A percentile compares a stretch with the other conserved stretches of the same genome.
phyloP scores from a whole-genome alignment of 2,329 filamentous ascomycete genomes.

The Anthostomella pinea region DNA sequence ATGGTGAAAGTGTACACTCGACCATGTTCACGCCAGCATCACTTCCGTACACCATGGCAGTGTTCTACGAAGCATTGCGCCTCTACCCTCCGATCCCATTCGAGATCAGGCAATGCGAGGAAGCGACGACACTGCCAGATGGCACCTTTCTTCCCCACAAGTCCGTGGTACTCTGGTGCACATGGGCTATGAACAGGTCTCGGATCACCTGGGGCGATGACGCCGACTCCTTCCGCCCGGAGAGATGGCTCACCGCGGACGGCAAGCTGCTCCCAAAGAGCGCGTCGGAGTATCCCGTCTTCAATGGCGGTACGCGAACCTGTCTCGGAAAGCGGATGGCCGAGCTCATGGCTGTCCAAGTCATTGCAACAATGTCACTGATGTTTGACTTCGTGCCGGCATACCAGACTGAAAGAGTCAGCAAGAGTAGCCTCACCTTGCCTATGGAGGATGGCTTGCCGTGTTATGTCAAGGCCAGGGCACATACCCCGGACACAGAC shows the following conservation, averaged over 20 bases:
- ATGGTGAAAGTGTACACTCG: slow-evolving; percentile 19
- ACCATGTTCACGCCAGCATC: slow-evolving; percentile 39
- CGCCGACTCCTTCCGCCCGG: slow-evolving; percentile 53
- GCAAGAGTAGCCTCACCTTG: slow-evolving; percentile 60
- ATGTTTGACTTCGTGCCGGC: slow-evolving; percentile 50
- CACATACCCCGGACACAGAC: too few relatives aligned
- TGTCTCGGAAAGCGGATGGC: slow-evolving; percentile 66
- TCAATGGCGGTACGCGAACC: slow-evolving; percentile 60
- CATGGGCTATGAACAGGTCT: slow-evolving; percentile 63
- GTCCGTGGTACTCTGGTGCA: slow-evolving; percentile 60
- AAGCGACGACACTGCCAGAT: slow-evolving; percentile 54
- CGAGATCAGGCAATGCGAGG: slow-evolving; percentile 59
- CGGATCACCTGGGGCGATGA: slow-evolving; percentile 54
- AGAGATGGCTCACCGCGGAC: slow-evolving; percentile 50
- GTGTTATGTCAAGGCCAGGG: slow-evolving; percentile 33
- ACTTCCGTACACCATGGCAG: slow-evolving; percentile 57
- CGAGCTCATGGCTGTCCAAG: slow-evolving; percentile 56
- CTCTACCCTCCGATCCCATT: slow-evolving; percentile 64
- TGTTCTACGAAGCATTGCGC: slow-evolving; percentile 61
- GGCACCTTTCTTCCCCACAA: slow-evolving; percentile 54
- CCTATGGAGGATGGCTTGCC: slow-evolving; percentile 63
- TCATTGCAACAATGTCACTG: slow-evolving; percentile 47
- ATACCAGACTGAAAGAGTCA: slow-evolving; percentile 47
- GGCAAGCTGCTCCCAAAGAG: slow-evolving; percentile 42
- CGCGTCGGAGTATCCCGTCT: slow-evolving; percentile 59